phyloP scores from a whole-genome alignment of 179 eudicot genomes.

The Patellifolia procumbens region DNA sequence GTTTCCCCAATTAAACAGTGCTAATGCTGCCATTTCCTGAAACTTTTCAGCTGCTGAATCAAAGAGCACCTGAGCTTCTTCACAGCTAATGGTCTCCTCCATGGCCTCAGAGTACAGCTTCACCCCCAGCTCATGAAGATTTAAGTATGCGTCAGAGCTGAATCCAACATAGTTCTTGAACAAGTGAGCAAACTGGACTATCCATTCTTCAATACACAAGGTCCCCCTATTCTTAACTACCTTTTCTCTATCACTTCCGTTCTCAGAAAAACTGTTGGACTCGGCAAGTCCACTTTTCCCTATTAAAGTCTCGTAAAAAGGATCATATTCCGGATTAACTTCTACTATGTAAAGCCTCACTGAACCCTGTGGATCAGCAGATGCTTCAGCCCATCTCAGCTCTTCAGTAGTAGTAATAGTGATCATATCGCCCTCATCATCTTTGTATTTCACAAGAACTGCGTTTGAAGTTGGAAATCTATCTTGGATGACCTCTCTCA shows the following conservation, averaged over 20 bases:
- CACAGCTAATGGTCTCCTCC: slow-evolving; percentile 85
- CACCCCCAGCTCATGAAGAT: slow-evolving; percentile 83
- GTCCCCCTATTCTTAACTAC: slow-evolving; percentile 28
- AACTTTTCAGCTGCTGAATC: slow-evolving; percentile 76
- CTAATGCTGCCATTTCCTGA: slow-evolving; percentile 93
- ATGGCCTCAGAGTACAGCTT: slow-evolving; percentile 89
- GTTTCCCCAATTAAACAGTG: slow-evolving; percentile 94
- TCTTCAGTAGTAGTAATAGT: slow-evolving; percentile 81
- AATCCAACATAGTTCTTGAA: slow-evolving; percentile 91
- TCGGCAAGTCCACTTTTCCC: slow-evolving; percentile 28
- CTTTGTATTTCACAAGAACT: slow-evolving; percentile 78
- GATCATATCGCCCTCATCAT: slow-evolving; percentile 91
- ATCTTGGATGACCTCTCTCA: slow-evolving; percentile 70
- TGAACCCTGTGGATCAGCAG: slow-evolving; percentile 46
- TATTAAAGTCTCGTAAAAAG: slow-evolving; percentile 46
- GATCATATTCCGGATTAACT: slow-evolving; percentile 82
- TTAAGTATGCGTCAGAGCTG: slow-evolving; percentile 72
- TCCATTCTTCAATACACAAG: slow-evolving; percentile 80
- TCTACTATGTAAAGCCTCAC: slow-evolving; percentile 68
- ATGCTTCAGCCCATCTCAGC: slow-evolving; percentile 83
- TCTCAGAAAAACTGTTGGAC: slow-evolving; percentile 19
- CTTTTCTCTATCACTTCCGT: slow-evolving; percentile 31
- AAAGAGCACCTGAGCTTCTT: slow-evolving; percentile 79
- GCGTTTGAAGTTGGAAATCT: slow-evolving; percentile 68
- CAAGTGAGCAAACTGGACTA: slow-evolving; percentile 77